Evolutionary conservation across 108 stramenopile species (phyloP).

Genomic region (Nannochloropsis gaditana): DNA sequence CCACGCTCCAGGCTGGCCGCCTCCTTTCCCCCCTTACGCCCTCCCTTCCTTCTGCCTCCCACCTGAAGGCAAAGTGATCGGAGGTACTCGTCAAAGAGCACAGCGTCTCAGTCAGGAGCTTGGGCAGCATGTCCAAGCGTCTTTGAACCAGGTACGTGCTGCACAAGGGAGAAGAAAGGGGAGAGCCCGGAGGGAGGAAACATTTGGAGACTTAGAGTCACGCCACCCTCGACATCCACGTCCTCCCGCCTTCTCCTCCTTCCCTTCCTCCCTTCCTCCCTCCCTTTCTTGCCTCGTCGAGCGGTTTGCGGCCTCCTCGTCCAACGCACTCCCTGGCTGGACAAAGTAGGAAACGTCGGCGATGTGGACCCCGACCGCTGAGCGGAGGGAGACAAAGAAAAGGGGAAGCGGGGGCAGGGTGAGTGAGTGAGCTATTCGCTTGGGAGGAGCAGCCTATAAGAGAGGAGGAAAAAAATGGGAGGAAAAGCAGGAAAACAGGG

Average conservation of each 20-base stretch:
- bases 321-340: conserved; percentile 76
- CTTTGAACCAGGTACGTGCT: conserved; percentile 89
- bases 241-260: background rate
- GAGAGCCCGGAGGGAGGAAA: background rate
- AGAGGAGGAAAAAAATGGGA: background rate
- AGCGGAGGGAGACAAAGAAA: background rate
- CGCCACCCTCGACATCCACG: background rate
- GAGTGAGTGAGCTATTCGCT: background rate
- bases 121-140: conserved; percentile 95
- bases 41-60: background rate
- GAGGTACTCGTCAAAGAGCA: conserved; percentile 87
- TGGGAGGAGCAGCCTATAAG: background rate
- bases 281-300: background rate
- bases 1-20: background rate
- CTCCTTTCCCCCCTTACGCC: background rate
- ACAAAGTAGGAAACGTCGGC: conserved; percentile 99
- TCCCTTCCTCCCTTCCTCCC: background rate
- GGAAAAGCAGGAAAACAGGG: background rate
- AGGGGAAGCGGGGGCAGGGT: background rate
- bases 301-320: conserved; percentile 87
- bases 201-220: too few relatives aligned
- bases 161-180: background rate
- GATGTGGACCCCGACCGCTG: conserved; percentile 89
- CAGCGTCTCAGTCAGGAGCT: conserved; percentile 81
- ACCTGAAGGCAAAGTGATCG: conserved; percentile 63